A percentile compares a stretch with the other conserved stretches of the same genome.
These are phyloP conservation scores for Pichia manshurica DNA, from an alignment of 805 yeast species.

Conservation along the genomic window DNA sequence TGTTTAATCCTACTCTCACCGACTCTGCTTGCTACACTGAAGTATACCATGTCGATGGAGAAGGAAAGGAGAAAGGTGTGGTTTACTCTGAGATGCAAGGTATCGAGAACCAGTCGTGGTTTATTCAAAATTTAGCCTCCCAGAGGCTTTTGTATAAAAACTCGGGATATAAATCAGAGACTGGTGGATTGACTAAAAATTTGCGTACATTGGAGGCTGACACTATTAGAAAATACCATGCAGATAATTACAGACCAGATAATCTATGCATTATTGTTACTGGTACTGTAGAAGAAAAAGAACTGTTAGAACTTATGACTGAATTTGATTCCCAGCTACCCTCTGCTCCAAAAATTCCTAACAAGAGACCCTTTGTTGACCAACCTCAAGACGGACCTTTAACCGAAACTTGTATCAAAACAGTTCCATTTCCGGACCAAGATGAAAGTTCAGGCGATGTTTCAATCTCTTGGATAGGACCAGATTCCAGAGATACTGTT, in stretches of 20 bases:
- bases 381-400: conserved; percentile 43
- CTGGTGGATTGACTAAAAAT: conserved; percentile 84
- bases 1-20: conserved; percentile 76
- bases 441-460: conserved; percentile 83
- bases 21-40: conserved; percentile 91
- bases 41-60: conserved; percentile 90
- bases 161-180: conserved; percentile 87
- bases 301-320: conserved; percentile 54
- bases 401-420: conserved; percentile 36
- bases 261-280: conserved; percentile 76
- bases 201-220: conserved; percentile 68
- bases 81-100: conserved; percentile 98
- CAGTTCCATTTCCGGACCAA: conserved; percentile 77
- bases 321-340: conserved; percentile 58
- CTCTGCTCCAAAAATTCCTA: conserved; percentile 32
- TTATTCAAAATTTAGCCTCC: conserved; percentile 52
- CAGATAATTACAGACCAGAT: conserved; percentile 66
- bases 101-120: conserved; percentile 73
- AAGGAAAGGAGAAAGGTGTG: conserved; percentile 89
- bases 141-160: conserved; percentile 51
- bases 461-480: conserved; percentile 76
- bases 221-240: conserved; percentile 72
- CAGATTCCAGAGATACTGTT: conserved; percentile 46
- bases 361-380: conserved; percentile 76
- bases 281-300: conserved; percentile 79